Conservation (phyloP, 352 stramenopile species). For the Phytopythium aichiense region DNA sequence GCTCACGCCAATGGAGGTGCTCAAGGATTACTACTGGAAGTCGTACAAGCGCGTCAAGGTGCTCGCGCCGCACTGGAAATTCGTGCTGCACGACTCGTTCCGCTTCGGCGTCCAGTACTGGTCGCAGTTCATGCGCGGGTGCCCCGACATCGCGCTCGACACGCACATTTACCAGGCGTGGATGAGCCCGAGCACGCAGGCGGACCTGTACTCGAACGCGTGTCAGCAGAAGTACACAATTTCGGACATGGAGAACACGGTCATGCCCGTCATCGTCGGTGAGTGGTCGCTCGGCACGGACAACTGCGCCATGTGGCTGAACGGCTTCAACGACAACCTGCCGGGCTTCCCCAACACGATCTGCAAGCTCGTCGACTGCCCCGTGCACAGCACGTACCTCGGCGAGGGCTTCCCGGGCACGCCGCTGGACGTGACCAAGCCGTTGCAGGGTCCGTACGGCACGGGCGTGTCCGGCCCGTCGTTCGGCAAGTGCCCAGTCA, state of each 20-base stretch:
- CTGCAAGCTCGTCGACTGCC: conserved; percentile 87
- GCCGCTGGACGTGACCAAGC: conserved; percentile 82
- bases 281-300: conserved; percentile 91
- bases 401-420: conserved; percentile 85
- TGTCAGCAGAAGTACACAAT: conserved; percentile 89
- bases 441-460: conserved; percentile 82
- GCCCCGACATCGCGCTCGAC: conserved; percentile 92
- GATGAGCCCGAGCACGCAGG: conserved; percentile 59
- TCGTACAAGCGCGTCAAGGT: conserved; percentile 93
- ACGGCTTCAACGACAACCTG: conserved; percentile 89
- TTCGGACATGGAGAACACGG: conserved; percentile 86
- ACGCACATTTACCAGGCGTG: conserved; percentile 96
- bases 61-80: conserved; percentile 93
- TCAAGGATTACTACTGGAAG: conserved; percentile 97
- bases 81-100: conserved; percentile 96
- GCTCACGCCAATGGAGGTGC: conserved; percentile 87
- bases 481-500: conserved; percentile 86
- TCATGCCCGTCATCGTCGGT: conserved; percentile 94
- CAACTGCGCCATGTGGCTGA: conserved; percentile 85
- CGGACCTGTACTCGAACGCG: conserved; percentile 88
- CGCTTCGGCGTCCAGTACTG: conserved; percentile 79
- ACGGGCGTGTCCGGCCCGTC: conserved; percentile 80
- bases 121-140: conserved; percentile 72
- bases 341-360: conserved; percentile 90
- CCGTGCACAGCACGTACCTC: conserved; percentile 85